Evolutionary conservation across 2,329 filamentous ascomycete genomes (phyloP).

Genomic region (Cladosporium sp.): DNA sequence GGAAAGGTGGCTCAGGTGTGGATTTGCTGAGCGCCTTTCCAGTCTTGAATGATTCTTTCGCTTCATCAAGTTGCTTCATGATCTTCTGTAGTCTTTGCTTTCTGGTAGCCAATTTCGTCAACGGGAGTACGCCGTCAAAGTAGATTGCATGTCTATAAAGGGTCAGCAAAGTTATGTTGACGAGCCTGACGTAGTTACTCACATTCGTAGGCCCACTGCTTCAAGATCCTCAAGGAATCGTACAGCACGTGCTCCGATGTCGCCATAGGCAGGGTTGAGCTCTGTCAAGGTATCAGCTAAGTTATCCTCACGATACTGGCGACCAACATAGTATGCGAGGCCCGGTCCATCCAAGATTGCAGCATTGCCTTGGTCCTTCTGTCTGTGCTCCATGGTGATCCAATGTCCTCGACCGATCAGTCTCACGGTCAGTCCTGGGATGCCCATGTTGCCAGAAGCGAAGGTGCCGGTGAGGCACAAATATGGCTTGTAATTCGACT

Average conservation of each 20-base stretch:
- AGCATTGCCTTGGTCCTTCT: slow-evolving; percentile 14
- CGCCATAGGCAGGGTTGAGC: slow-evolving; percentile 44
- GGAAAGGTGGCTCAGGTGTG: slow-evolving; percentile 60
- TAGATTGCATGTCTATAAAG: slow-evolving; percentile 61
- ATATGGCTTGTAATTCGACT: too few species aligned
- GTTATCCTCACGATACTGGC: slow-evolving; percentile 28
- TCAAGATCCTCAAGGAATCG: slow-evolving; percentile 61
- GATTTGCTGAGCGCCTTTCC: slow-evolving; percentile 26
- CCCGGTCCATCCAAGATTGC: slow-evolving; percentile 72
- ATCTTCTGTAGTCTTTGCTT: slow-evolving; percentile 56
- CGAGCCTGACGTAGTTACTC: slow-evolving; percentile 28
- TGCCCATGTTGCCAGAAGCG: neutral
- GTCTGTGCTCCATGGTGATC: neutral
- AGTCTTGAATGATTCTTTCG: slow-evolving; percentile 21
- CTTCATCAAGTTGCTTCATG: slow-evolving; percentile 51
- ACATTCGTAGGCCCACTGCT: slow-evolving; percentile 59
- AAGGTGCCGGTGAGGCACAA: neutral
- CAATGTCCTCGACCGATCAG: slow-evolving; percentile 7
- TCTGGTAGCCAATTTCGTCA: slow-evolving; percentile 59
- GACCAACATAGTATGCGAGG: slow-evolving; percentile 68
- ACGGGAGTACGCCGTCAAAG: slow-evolving; percentile 80
- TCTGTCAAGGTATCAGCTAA: neutral
- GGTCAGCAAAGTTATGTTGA: slow-evolving; percentile 15
- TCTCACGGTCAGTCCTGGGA: slow-evolving; percentile 6
- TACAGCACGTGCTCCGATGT: slow-evolving; percentile 57